These are phyloP conservation scores for Stephanodiscus minutulus DNA, from an alignment of 108 stramenopile genomes.

Conservation along the genomic window DNA sequence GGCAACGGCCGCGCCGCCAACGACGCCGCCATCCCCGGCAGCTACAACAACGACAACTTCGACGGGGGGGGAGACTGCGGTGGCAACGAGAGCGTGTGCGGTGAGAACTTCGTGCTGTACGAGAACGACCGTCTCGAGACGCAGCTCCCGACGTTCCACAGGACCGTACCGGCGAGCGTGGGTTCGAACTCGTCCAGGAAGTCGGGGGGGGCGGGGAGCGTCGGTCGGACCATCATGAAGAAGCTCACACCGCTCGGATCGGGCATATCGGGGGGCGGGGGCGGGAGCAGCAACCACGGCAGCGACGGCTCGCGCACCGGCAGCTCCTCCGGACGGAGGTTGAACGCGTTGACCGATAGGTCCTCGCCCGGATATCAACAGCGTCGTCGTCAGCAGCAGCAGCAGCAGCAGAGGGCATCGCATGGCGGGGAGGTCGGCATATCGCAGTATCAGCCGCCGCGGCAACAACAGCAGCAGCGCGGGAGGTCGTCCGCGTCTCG, in stretches of 20 bases:
- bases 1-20: not conserved
- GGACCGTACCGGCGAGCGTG: not conserved
- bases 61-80: not conserved
- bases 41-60: not conserved
- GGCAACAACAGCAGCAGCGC: not conserved
- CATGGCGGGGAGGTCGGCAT: too few relatives aligned
- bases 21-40: too few relatives aligned
- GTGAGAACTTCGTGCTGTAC: constrained; percentile 2
- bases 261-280: not conserved
- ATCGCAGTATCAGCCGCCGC: too few relatives aligned
- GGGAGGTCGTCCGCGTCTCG: not conserved
- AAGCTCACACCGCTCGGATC: constrained; percentile 7
- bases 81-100: not conserved
- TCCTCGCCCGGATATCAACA: not conserved
- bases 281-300: not conserved
- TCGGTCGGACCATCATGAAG: constrained; percentile 3
- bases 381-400: too few relatives aligned
- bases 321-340: not conserved
- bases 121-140: constrained; percentile 12
- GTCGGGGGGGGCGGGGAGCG: not conserved
- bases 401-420: too few relatives aligned
- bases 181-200: not conserved
- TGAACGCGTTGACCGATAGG: not conserved
- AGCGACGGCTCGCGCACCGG: not conserved
- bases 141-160: constrained; percentile 17